These are phyloP conservation scores for Cytidiella melzeri DNA, from an alignment of 768 basidiomycete species.

Conservation along the genomic window DNA sequence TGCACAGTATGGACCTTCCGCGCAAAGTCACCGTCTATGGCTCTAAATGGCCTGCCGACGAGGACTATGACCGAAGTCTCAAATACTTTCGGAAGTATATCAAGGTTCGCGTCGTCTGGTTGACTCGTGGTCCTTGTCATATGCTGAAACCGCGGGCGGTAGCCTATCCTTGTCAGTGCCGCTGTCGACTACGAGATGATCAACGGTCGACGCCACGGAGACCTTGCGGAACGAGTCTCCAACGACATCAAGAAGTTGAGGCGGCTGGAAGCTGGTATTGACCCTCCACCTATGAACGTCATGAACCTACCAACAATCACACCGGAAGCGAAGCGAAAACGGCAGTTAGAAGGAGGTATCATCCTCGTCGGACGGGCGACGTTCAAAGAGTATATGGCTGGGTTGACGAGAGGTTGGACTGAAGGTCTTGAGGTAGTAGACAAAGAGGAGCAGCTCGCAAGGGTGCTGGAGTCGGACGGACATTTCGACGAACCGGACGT, in stretches of 20 bases:
- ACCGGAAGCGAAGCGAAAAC: conserved; percentile 43
- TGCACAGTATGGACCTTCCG: conserved; percentile 58
- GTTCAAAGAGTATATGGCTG: conserved; percentile 92
- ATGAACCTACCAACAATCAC: conserved; percentile 48
- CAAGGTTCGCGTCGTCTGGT: conserved; percentile 57
- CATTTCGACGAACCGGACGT: conserved; percentile 65
- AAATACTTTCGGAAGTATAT: conserved; percentile 95
- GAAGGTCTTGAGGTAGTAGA: conserved; percentile 63
- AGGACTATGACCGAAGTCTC: conserved; percentile 78
- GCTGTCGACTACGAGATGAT: conserved; percentile 90
- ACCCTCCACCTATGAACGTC: conserved; percentile 36
- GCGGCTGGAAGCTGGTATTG: conserved; percentile 59
- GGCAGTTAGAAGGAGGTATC: conserved; percentile 75
- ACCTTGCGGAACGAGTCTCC: conserved; percentile 70
- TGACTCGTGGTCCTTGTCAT: conserved; percentile 6
- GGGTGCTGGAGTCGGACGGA: conserved; percentile 62
- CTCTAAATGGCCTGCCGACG: conserved; percentile 91
- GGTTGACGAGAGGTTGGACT: conserved; percentile 80
- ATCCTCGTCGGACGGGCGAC: conserved; percentile 85
- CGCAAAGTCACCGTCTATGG: conserved; percentile 85
- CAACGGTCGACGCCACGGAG: conserved; percentile 77
- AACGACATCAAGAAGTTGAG: conserved; percentile 68
- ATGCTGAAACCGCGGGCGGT: conserved; percentile 11
- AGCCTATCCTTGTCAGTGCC: conserved; percentile 94
- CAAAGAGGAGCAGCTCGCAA: conserved; percentile 63